Evolutionary conservation across 2,329 filamentous ascomycete genomes (phyloP), one percentile per base, ranked within the genome.

Genomic region (Phyllosticta capitalensis): DNA sequence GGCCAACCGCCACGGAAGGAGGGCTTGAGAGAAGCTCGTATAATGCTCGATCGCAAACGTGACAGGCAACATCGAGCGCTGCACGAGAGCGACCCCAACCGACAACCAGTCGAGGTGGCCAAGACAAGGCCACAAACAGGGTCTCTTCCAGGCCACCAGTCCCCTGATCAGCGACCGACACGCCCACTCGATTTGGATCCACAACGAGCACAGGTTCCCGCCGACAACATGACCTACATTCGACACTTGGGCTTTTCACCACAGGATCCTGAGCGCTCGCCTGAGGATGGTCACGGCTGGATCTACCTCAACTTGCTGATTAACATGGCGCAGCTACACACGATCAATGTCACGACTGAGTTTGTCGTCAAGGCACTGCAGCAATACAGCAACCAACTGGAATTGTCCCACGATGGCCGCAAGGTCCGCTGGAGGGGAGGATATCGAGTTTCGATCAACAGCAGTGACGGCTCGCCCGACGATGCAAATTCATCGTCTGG

Each of bases 251-350:
- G 87, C 10, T 78, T 90, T 63, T 78, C 82, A 0, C 83, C 84
- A 0, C 83, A 84, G 0, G 79, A 86, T 54, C 52, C 52, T n/a
- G 58, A 59, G 9, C 53, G 10, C 6, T 26, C 52, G 2, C 58
- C 58, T 1, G 75, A 75, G 9, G 79, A 84, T 0, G 85, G 87
- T 58, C 84, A 90, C 24, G 88, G 88, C 4, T 94, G 89, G 89
- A 84, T 92, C 0, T 92, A 92, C 65, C 75, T 94, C 6, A 94
- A 94, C 65, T 74, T 95, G 0, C 78, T 95, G 1, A 85, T 86
- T 68, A 91, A 87, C 67, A 81, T 95, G 77, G 90, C 90, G 0
- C 90, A 95, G 72, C 75, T 95, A 19, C 90, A 95, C 66, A 92
- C 91, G 0, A 80, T 94, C 65, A 92, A 90, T 61, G 89, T 95